Evolutionary conservation across 495 filamentous ascomycete genomes (phyloP), one percentile per base, ranked within the genome.

Genomic region (Hypoxylon fuscum): DNA sequence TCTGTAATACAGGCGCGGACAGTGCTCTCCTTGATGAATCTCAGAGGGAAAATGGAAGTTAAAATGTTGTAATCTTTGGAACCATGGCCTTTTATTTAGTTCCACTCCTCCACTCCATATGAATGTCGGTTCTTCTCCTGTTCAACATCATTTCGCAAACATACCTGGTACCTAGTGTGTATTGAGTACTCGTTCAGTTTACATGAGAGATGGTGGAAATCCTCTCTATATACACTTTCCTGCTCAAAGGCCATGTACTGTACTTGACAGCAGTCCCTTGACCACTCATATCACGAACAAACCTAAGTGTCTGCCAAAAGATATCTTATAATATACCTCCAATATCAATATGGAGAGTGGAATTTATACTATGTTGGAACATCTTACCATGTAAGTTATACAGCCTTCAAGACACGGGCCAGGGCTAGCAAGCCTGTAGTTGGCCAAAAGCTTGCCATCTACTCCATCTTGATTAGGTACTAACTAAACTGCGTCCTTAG

Each of bases 381-480:
- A 25, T n/a, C 20, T 25, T n/a, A 25, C 41, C 18, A 44, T 2
- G 41, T 44, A 44, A 44, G 41, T 25, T 44, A 44, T 44, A 23
- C 9, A n/a, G 18, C 20, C 20, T 44, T 25, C 41, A 44, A 25
- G 34, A 37, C 34, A 25, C 41, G 21, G 41, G 20, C 11, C 41
- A n/a, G n/a, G 41, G 21, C 20, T 44, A 11, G 18, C 41, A 44
- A 25, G 20, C 41, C 41, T 25, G 21, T 44, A 44, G 8, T n/a
- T 44, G 21, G 21, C 40, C 40, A 43, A 43, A 35, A 35, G 32
- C 32, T 35, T 35, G 6, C 32, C 32, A 43, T 43, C 20, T 43
- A 23, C n/a, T 44, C 20, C 41, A 44, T 44, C 21, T 44, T 44
- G 40, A 43, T 21, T 43, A n/a, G n/a, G n/a, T n/a, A 44, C 41